Conservation (phyloP, 2,329 filamentous ascomycete genomes). For the Apiospora kogelbergensis region DNA sequence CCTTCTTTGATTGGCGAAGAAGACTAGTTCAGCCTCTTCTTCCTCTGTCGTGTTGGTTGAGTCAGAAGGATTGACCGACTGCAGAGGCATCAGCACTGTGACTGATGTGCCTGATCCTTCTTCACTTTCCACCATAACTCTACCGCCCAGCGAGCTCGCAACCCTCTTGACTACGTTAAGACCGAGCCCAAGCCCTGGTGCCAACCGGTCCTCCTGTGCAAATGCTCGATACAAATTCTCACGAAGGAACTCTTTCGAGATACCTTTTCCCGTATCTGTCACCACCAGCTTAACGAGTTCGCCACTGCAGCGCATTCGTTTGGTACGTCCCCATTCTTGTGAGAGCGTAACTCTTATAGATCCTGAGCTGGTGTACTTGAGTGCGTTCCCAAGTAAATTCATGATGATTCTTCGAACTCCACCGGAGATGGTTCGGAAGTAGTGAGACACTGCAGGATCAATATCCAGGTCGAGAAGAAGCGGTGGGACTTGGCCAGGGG, state of each 20-base stretch:
- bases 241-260: conserved; percentile 57
- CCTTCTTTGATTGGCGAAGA: conserved; percentile 19
- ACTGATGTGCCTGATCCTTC: conserved; percentile 32
- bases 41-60: conserved; percentile 20
- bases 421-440: conserved; percentile 54
- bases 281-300: conserved; percentile 32
- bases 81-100: conserved; percentile 32
- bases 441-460: conserved; percentile 46
- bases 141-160: conserved; percentile 13
- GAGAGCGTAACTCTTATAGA: conserved; percentile 23
- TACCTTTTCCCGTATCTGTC: conserved; percentile 61
- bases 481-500: conserved; percentile 14
- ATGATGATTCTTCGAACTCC: conserved; percentile 53
- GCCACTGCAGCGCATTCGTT: not conserved
- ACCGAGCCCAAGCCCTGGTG: conserved; percentile 58
- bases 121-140: conserved; percentile 20
- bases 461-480: conserved; percentile 47
- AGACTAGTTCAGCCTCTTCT: conserved; percentile 25
- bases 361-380: conserved; percentile 54
- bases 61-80: conserved; percentile 7
- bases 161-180: conserved; percentile 56
- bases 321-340: conserved; percentile 9
- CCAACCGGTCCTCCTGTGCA: conserved; percentile 57
- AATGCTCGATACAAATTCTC: conserved; percentile 60
- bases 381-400: conserved; percentile 61